Evolutionary conservation across 176 grass and related monocot genomes (phyloP).

Genomic region (Poa annua): DNA sequence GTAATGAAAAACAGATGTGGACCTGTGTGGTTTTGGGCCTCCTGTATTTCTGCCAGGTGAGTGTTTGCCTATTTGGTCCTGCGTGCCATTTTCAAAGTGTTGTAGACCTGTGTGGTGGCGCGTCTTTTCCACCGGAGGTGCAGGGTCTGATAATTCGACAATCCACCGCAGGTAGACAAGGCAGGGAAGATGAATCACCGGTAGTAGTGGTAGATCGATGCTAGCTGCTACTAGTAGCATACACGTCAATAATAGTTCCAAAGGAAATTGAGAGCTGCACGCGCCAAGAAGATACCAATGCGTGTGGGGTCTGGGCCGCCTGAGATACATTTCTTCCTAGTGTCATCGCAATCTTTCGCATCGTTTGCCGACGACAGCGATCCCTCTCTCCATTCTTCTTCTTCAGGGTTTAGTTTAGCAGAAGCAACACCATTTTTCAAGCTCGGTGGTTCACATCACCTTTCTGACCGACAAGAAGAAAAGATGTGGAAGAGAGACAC

Average conservation of each 20-base stretch:
- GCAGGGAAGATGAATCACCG: neutral
- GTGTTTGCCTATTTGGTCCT: neutral
- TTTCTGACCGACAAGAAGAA: neutral
- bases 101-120: neutral
- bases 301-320: neutral
- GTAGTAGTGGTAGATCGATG: neutral
- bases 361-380: neutral
- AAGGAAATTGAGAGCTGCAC: neutral
- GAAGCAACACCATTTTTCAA: slow-evolving; percentile 23
- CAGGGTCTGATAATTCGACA: neutral
- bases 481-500: no score
- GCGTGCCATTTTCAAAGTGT: neutral
- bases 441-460: neutral
- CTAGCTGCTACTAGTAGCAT: neutral
- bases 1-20: neutral
- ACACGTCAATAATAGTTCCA: slow-evolving; percentile 4
- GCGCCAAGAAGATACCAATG: neutral
- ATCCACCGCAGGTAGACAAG: neutral
- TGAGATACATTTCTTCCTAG: neutral
- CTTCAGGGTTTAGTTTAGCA: neutral
- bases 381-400: neutral
- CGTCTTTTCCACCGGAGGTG: slow-evolving; percentile 3
- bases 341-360: neutral
- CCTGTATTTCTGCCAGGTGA: neutral
- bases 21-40: no score